Conservation (phyloP, 257 asterid genomes). For the Primulina eburnea region DNA sequence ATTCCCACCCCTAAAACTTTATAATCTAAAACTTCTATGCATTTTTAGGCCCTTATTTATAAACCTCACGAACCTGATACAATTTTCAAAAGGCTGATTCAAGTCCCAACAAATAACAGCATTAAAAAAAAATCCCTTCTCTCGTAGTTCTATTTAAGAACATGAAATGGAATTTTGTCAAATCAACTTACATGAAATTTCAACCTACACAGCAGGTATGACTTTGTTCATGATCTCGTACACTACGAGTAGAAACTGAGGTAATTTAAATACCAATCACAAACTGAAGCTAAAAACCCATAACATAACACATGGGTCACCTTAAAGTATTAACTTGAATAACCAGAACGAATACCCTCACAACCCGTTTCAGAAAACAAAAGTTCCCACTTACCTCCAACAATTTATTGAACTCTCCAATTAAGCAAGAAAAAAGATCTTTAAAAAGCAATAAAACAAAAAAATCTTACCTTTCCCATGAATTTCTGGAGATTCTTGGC, state of each 20-base stretch:
- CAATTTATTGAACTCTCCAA: no score
- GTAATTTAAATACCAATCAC: neutral
- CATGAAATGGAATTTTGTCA: neutral
- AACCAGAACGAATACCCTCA: no score
- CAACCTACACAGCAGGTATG: neutral
- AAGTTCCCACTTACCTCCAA: no score
- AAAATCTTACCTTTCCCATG: constrained; percentile 71
- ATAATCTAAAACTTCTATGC: no score
- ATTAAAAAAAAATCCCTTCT: no score
- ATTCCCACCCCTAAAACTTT: no score
- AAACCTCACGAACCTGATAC: no score
- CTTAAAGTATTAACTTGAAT: neutral
- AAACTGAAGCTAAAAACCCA: neutral
- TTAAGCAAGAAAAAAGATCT: neutral
- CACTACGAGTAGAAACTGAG: neutral
- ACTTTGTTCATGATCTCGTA: neutral
- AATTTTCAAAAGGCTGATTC: neutral
- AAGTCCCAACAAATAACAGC: no score
- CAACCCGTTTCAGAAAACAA: neutral
- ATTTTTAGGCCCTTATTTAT: no score
- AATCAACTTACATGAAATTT: neutral
- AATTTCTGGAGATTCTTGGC: constrained; percentile 66
- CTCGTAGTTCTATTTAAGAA: neutral
- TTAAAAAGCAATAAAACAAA: neutral
- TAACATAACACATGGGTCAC: neutral